These are phyloP conservation scores for Coix lacrymajobi DNA, from an alignment of 176 grass and related monocot species.

Conservation along the genomic window DNA sequence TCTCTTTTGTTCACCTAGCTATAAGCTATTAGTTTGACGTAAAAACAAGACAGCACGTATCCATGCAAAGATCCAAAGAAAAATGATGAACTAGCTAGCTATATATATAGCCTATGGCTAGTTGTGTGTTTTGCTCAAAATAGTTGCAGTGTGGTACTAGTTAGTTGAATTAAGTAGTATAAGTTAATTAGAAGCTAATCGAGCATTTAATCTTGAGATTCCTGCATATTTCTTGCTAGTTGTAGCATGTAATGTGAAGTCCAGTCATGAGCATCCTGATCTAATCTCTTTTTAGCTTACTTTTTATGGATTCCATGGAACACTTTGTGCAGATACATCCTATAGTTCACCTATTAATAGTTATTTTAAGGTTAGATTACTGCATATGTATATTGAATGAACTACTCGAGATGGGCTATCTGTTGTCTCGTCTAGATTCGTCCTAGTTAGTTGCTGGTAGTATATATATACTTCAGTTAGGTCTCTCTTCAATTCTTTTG, in stretches of 20 bases:
- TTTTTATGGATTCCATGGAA: not conserved
- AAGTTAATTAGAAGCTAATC: not conserved
- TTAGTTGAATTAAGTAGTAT: constrained; percentile 8
- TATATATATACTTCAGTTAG: not conserved
- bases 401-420: constrained; percentile 12
- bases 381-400: not conserved
- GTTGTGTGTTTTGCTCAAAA: not conserved
- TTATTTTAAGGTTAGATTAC: not conserved
- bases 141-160: not conserved
- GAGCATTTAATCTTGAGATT: not conserved
- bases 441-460: constrained; percentile 28
- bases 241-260: constrained; percentile 18
- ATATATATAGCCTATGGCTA: not conserved
- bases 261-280: constrained; percentile 11
- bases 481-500: constrained; percentile 13
- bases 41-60: not conserved
- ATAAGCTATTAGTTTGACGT: not conserved
- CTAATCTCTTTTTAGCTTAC: constrained; percentile 10
- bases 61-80: not conserved
- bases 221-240: not conserved
- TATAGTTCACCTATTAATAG: not conserved
- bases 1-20: not conserved
- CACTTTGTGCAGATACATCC: constrained; percentile 15
- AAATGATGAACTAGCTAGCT: not conserved
- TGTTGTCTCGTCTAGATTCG: constrained; percentile 22